These are phyloP conservation scores for Aspergillus sp. DNA, from an alignment of 2,329 filamentous ascomycete species.

Conservation along the genomic window DNA sequence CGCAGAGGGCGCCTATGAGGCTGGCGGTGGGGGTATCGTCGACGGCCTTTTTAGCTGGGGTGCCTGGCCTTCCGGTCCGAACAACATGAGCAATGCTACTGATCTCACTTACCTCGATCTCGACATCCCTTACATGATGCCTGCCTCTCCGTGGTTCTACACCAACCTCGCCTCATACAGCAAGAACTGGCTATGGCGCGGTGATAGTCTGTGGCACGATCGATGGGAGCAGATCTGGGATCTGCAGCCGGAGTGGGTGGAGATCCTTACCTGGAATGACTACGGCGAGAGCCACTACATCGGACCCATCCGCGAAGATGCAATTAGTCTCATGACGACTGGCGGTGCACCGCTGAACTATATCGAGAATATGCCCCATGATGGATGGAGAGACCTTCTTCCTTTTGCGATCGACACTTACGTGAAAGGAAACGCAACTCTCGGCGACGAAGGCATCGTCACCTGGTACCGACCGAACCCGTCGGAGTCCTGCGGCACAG, in stretches of 20 bases:
- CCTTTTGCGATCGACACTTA: neutral
- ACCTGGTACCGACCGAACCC: neutral
- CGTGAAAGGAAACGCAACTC: neutral
- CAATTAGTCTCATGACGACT: neutral
- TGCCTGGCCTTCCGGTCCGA: slow-evolving; percentile 44
- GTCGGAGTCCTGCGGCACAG: neutral
- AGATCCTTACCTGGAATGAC: slow-evolving; percentile 53
- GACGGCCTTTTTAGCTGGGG: slow-evolving; percentile 42
- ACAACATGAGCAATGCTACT: slow-evolving; percentile 47
- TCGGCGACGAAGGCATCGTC: neutral
- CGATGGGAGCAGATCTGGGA: slow-evolving; percentile 46
- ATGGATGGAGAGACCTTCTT: neutral
- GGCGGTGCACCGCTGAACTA: neutral
- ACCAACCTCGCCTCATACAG: slow-evolving; percentile 52
- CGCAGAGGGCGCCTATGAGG: slow-evolving; percentile 32
- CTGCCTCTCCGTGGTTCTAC: slow-evolving; percentile 54
- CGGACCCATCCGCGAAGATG: slow-evolving; percentile 36
- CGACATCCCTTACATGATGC: slow-evolving; percentile 52
- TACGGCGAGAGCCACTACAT: slow-evolving; percentile 60
- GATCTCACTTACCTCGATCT: slow-evolving; percentile 43
- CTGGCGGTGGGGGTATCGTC: slow-evolving; percentile 22
- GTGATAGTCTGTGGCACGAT: slow-evolving; percentile 48
- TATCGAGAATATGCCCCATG: neutral
- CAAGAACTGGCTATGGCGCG: slow-evolving; percentile 56
- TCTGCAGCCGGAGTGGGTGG: slow-evolving; percentile 51